Conservation (phyloP, 139 green algal genomes). For the Chlamydomonas sp. region DNA sequence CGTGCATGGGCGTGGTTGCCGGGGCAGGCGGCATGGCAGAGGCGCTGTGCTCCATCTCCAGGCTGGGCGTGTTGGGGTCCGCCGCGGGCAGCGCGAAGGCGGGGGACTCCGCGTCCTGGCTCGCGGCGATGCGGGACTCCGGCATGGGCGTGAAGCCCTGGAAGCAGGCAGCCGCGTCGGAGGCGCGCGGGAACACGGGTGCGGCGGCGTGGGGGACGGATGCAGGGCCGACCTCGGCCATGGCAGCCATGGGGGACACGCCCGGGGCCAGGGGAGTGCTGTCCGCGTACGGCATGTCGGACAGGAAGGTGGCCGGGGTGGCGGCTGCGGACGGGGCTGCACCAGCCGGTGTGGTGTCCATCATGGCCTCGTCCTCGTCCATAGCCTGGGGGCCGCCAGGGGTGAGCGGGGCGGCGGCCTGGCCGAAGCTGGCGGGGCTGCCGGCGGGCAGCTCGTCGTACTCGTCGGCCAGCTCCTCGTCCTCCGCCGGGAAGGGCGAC, state of each 20-base stretch:
- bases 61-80: too few species aligned
- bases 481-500: conserved; percentile 18
- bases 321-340: too few species aligned
- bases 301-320: too few species aligned
- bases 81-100: too few species aligned
- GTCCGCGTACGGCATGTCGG: too few species aligned
- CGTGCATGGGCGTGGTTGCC: too few species aligned
- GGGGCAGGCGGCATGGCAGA: too few species aligned
- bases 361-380: conserved; percentile 5
- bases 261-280: not conserved
- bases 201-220: conserved; percentile 1
- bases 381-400: not conserved
- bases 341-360: not conserved
- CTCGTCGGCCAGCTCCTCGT: not conserved
- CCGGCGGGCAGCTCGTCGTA: not conserved
- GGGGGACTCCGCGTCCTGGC: too few species aligned
- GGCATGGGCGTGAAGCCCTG: conserved; percentile 8
- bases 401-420: not conserved
- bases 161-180: not conserved
- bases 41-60: too few species aligned
- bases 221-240: not conserved
- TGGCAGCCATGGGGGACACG: not conserved
- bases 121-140: too few species aligned
- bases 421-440: conserved; percentile 23
- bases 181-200: not conserved